These are phyloP conservation scores for Arachnopeziza araneosa DNA, from an alignment of 2,329 filamentous ascomycete genomes.

Conservation along the genomic window DNA sequence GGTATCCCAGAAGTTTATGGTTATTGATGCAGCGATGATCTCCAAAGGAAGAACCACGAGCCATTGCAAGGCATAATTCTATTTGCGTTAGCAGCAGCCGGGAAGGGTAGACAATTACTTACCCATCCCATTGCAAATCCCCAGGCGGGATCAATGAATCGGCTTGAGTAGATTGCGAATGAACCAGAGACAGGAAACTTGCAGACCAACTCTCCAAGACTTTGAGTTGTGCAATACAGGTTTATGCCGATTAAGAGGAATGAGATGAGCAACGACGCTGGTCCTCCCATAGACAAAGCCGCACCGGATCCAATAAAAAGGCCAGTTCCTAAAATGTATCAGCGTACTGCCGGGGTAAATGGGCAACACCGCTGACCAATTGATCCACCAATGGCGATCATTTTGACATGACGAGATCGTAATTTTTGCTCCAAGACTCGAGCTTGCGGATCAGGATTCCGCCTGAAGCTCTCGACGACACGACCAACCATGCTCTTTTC, in stretches of 20 bases:
- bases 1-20: conserved; percentile 73
- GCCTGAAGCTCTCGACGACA: background rate
- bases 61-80: conserved; percentile 89
- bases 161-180: conserved; percentile 85
- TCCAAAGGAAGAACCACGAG: conserved; percentile 77
- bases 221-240: conserved; percentile 89
- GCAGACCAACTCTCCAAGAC: conserved; percentile 85
- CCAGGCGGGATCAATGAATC: conserved; percentile 91
- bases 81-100: conserved; percentile 31
- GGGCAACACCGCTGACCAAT: conserved; percentile 52
- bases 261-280: conserved; percentile 71
- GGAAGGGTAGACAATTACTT: conserved; percentile 1
- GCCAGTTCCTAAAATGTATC: conserved; percentile 55
- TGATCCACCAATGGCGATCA: conserved; percentile 94
- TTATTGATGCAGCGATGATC: conserved; percentile 80
- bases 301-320: conserved; percentile 77
- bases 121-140: conserved; percentile 89
- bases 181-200: conserved; percentile 87
- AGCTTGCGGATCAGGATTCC: background rate
- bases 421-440: conserved; percentile 60
- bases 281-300: conserved; percentile 67
- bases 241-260: conserved; percentile 76
- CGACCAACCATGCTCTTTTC: background rate
- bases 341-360: background rate
- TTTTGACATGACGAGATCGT: conserved; percentile 84